Evolutionary conservation across 129 eudicot species (phyloP).

Genomic region (Deinandra increscens): DNA sequence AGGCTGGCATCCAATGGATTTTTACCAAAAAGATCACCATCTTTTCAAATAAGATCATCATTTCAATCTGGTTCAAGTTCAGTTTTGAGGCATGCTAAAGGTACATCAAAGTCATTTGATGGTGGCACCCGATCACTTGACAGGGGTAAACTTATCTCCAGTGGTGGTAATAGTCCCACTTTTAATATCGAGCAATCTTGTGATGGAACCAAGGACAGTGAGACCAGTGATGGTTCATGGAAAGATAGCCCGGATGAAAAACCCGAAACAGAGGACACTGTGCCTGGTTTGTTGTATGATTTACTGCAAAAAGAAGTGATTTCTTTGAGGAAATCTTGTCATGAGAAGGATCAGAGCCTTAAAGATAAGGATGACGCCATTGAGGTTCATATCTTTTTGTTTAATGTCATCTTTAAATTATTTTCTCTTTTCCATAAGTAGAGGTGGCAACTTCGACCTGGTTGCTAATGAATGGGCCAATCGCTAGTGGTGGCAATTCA

Average conservation of each 20-base stretch:
- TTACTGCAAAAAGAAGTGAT: constrained; percentile 85
- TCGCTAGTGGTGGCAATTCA: not conserved
- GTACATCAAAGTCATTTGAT: constrained; percentile 93
- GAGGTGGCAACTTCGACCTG: not conserved
- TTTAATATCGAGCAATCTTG: constrained; percentile 55
- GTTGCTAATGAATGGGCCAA: not conserved
- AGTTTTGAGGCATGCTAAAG: constrained; percentile 77
- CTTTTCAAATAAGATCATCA: constrained; percentile 70
- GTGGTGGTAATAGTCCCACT: constrained; percentile 61
- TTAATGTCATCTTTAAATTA: not conserved
- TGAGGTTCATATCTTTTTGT: constrained; percentile 50
- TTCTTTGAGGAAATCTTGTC: constrained; percentile 79
- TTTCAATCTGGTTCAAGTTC: constrained; percentile 58
- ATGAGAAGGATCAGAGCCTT: constrained; percentile 94
- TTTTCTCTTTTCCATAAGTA: not conserved
- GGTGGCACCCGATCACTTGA: constrained; percentile 89
- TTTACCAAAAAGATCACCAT: constrained; percentile 78
- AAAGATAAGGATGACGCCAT: constrained; percentile 95
- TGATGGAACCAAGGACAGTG: constrained; percentile 56
- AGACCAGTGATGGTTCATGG: constrained; percentile 49
- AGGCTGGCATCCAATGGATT: constrained; percentile 75
- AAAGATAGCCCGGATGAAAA: constrained; percentile 64
- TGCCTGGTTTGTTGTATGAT: constrained; percentile 87
- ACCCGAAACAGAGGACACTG: constrained; percentile 68
- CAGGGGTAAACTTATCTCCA: constrained; percentile 66